Conservation (phyloP, 1,284 basidiomycete genomes). For the Coriolopsis trogii region DNA sequence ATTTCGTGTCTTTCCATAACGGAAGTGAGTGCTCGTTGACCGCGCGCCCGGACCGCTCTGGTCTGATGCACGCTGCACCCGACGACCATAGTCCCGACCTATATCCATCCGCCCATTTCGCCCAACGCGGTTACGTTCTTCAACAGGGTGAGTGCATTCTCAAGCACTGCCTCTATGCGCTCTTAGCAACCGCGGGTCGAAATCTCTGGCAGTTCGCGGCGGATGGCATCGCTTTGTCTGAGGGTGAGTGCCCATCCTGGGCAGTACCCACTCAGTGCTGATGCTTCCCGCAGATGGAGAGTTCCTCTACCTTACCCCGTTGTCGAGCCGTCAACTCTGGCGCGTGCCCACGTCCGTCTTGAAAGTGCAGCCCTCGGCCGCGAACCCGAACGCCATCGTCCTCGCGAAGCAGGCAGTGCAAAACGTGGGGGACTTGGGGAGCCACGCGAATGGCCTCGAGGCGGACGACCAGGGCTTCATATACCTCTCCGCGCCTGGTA, state of each 20-base stretch:
- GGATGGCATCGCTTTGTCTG: conserved; percentile 21
- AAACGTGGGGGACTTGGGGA: conserved; percentile 21
- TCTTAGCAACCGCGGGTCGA: too few species aligned
- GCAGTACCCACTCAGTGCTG: too few species aligned
- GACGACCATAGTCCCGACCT: conserved; percentile 7
- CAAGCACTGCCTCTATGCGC: too few species aligned
- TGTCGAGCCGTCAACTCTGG: conserved; percentile 31
- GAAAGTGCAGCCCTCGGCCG: conserved; percentile 21
- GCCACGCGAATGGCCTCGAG: conserved; percentile 33
- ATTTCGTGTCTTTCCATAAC: conserved; percentile 30
- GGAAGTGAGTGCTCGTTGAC: conserved; percentile 24
- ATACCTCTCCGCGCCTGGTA: conserved; percentile 26
- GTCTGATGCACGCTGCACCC: too few species aligned
- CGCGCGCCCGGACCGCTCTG: too few species aligned
- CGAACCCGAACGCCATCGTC: conserved; percentile 25
- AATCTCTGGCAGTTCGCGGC: conserved; percentile 19
- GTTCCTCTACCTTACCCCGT: conserved; percentile 32
- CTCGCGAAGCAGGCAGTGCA: conserved; percentile 27
- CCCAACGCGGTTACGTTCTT: conserved; percentile 22
- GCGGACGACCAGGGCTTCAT: conserved; percentile 31
- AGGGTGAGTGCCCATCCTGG: too few species aligned
- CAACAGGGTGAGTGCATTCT: too few species aligned
- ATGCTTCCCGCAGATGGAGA: conserved; percentile 31
- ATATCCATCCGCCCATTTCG: conserved; percentile 18
- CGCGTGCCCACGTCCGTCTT: conserved; percentile 32